Conservation (phyloP, 1,139 yeast species). For the Saccharomyces hybrid region DNA sequence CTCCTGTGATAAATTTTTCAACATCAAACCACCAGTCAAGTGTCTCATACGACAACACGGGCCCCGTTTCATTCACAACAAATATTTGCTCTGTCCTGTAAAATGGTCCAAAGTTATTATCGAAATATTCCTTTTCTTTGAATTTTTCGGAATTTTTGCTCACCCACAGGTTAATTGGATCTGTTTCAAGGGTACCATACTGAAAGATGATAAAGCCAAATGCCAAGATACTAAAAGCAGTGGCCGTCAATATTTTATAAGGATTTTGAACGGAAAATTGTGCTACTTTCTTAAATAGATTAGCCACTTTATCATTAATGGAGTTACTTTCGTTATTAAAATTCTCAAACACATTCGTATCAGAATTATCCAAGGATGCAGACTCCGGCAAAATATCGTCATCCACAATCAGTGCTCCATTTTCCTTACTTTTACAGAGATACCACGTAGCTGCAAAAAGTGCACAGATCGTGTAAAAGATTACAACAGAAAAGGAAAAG, state of each 20-base stretch:
- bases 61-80: constrained; percentile 60
- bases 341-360: constrained; percentile 8
- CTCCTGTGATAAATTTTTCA: constrained; percentile 47
- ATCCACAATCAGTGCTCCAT: constrained; percentile 13
- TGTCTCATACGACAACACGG: constrained; percentile 57
- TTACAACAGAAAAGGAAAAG: constrained; percentile 55
- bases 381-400: constrained; percentile 10
- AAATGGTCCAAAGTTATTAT: constrained; percentile 82
- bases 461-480: constrained; percentile 40
- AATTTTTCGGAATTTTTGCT: constrained; percentile 70
- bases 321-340: constrained; percentile 14
- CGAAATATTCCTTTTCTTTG: constrained; percentile 62
- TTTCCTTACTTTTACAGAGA: constrained; percentile 24
- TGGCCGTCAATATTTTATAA: constrained; percentile 15
- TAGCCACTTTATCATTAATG: constrained; percentile 15
- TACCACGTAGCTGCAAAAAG: constrained; percentile 36
- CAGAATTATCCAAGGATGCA: constrained; percentile 11
- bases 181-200: constrained; percentile 56
- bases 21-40: constrained; percentile 83
- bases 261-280: constrained; percentile 54
- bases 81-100: constrained; percentile 83
- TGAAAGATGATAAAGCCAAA: constrained; percentile 48
- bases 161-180: constrained; percentile 87
- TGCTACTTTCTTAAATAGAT: constrained; percentile 43
- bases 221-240: constrained; percentile 38